Percentiles rank a stretch among this genome's conserved stretches.
Conservation (phyloP, 768 basidiomycete genomes). For the Myochromella boudieri region DNA sequence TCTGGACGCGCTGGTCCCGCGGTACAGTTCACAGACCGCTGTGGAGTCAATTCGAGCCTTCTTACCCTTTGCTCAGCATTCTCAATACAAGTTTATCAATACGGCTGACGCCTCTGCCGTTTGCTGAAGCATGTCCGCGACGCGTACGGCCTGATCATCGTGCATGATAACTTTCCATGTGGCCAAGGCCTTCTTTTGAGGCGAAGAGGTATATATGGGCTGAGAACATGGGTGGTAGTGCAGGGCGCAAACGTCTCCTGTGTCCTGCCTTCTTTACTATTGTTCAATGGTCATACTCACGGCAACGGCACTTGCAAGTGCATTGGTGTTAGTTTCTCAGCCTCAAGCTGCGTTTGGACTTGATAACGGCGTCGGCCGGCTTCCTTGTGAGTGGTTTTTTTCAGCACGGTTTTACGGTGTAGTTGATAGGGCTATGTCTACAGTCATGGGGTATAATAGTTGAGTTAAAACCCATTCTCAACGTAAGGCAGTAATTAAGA, state of each 20-base stretch:
- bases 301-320: neutral
- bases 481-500: neutral
- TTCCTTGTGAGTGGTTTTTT: slow-evolving; percentile 31
- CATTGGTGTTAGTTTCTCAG: neutral
- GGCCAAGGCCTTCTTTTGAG: neutral
- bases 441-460: slow-evolving; percentile 70
- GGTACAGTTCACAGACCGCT: slow-evolving; percentile 2
- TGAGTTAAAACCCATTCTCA: slow-evolving; percentile 27
- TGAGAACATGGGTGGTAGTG: no score
- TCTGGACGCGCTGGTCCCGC: neutral
- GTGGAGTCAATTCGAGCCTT: slow-evolving; percentile 1
- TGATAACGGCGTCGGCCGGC: slow-evolving; percentile 34
- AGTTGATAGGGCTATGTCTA: neutral
- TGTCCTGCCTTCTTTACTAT: neutral
- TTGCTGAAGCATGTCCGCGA: neutral
- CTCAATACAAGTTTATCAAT: neutral
- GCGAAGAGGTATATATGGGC: neutral
- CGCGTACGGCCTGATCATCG: neutral
- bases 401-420: neutral
- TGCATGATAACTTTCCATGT: neutral
- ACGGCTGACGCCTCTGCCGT: slow-evolving; percentile 8
- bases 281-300: neutral
- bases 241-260: no score
- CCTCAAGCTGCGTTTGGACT: slow-evolving; percentile 1
- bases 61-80: neutral